Conservation (phyloP, 768 basidiomycete genomes). For the Boletus sensibilis region DNA sequence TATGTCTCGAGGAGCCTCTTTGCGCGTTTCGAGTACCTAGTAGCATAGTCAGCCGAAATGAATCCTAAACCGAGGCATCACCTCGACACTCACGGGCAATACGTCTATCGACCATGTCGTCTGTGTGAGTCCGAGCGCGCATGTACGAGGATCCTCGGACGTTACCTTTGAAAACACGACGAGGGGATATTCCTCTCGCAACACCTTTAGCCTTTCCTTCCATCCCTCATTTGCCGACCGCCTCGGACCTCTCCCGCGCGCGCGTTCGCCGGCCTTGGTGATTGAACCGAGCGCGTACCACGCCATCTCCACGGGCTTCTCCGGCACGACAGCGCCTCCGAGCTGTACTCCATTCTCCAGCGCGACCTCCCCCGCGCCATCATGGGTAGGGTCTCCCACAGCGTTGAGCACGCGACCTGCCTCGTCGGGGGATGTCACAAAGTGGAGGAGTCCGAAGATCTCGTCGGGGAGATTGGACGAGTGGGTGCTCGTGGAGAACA, state of each 20-base stretch:
- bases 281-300: conserved; percentile 52
- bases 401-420: conserved; percentile 12
- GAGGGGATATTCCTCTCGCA: conserved; percentile 57
- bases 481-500: conserved; percentile 42
- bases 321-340: conserved; percentile 45
- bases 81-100: conserved; percentile 61
- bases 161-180: conserved; percentile 80
- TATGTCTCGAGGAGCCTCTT: conserved; percentile 56
- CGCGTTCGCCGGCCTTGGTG: neutral
- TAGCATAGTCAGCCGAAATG: neutral
- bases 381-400: conserved; percentile 18
- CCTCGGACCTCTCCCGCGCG: conserved; percentile 13
- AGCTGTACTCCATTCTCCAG: neutral
- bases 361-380: neutral
- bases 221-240: conserved; percentile 41
- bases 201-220: conserved; percentile 34
- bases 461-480: conserved; percentile 47
- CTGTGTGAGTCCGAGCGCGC: neutral
- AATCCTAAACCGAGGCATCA: neutral
- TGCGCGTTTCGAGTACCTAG: conserved; percentile 31
- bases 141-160: conserved; percentile 9
- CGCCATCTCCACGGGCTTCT: conserved; percentile 46
- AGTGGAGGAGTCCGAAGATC: conserved; percentile 68
- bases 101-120: conserved; percentile 44
- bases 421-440: conserved; percentile 47